Evolutionary conservation across 2,329 filamentous ascomycete species (phyloP).

Genomic region (Lasiodiplodia sp.): DNA sequence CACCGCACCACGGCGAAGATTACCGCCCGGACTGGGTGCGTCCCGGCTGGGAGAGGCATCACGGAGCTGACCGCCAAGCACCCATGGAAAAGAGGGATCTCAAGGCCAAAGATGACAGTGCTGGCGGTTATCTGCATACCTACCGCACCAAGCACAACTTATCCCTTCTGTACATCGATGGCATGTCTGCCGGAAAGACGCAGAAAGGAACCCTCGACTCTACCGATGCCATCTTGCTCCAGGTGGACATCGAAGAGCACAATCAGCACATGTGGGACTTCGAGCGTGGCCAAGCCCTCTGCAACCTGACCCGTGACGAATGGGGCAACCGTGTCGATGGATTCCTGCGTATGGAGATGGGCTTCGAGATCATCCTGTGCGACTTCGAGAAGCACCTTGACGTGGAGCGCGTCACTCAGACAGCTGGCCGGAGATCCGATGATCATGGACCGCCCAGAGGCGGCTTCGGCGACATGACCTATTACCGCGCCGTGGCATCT

Average conservation of each 20-base stretch:
- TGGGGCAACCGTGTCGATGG: constrained; percentile 66
- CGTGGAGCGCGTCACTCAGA: constrained; percentile 42
- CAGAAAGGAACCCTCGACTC: constrained; percentile 71
- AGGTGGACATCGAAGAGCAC: constrained; percentile 28
- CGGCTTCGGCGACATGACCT: constrained; percentile 36
- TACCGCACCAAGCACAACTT: constrained; percentile 67
- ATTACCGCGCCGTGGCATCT: constrained; percentile 50
- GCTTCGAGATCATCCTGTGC: constrained; percentile 75
- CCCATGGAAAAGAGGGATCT: constrained; percentile 17
- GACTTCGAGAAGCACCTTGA: constrained; percentile 60
- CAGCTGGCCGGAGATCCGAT: constrained; percentile 32
- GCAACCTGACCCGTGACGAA: constrained; percentile 58
- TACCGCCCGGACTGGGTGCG: constrained; percentile 20
- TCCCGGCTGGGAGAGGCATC: constrained; percentile 12
- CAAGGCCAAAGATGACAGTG: constrained; percentile 26
- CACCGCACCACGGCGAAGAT: constrained; percentile 1
- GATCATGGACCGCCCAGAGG: constrained; percentile 14
- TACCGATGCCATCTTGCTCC: constrained; percentile 67
- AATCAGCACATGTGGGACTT: constrained; percentile 53
- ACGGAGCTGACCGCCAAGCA: constrained; percentile 16
- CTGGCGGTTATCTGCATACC: constrained; percentile 68
- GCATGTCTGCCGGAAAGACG: constrained; percentile 72
- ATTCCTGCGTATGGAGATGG: constrained; percentile 71
- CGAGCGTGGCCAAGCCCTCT: constrained; percentile 63
- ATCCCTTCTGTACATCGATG: constrained; percentile 72